Evolutionary conservation across 352 stramenopile species (phyloP).

Genomic region (Globisporangium yorkense): DNA sequence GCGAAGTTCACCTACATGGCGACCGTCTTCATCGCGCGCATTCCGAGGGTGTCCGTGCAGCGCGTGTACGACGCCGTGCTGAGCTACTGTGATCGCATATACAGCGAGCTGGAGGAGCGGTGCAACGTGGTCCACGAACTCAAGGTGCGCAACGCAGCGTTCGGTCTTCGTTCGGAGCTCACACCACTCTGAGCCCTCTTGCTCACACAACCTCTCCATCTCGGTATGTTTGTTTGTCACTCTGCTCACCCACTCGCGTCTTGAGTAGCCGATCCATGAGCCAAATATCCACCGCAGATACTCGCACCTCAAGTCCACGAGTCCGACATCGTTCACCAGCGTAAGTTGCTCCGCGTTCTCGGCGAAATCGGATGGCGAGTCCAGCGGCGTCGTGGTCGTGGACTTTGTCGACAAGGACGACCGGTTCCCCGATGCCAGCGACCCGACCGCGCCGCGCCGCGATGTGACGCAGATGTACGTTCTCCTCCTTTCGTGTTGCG

Average conservation of each 20-base stretch:
- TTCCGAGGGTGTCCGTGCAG: constrained; percentile 27
- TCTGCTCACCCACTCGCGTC: not conserved
- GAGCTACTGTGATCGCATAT: constrained; percentile 31
- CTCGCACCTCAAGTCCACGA: constrained; percentile 32
- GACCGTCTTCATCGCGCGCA: constrained; percentile 37
- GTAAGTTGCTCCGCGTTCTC: constrained; percentile 33
- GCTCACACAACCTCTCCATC: too few relatives aligned
- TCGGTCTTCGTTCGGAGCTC: too few relatives aligned
- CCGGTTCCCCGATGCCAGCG: constrained; percentile 20
- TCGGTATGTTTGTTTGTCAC: not conserved
- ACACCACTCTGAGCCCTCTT: too few relatives aligned
- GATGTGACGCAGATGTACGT: constrained; percentile 19
- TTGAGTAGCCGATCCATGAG: constrained; percentile 24
- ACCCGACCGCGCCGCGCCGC: constrained; percentile 4
- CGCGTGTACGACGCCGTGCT: constrained; percentile 24
- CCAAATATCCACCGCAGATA: constrained; percentile 26
- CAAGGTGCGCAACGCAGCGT: not conserved
- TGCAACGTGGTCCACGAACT: constrained; percentile 24
- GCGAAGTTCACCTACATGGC: constrained; percentile 40
- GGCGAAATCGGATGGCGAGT: constrained; percentile 12
- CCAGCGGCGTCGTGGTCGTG: constrained; percentile 28
- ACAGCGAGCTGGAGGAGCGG: constrained; percentile 23
- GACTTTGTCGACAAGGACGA: constrained; percentile 47
- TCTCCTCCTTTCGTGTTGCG: constrained; percentile 3
- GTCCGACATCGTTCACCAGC: constrained; percentile 25